Conservation (phyloP, 2,329 filamentous ascomycete species). For the Orbilia oligospora region DNA sequence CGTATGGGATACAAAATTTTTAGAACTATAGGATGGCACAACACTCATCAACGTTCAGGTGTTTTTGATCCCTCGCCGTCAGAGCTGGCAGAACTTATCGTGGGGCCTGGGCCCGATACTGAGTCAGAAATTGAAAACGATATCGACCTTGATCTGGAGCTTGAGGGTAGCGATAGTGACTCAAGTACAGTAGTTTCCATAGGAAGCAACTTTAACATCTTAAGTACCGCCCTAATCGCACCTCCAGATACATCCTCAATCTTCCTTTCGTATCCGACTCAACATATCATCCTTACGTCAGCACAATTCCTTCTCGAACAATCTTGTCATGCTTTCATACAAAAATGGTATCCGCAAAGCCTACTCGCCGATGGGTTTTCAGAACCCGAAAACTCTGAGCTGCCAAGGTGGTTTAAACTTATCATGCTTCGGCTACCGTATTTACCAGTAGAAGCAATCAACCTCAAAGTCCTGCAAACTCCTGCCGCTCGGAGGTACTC, state of each 20-base stretch:
- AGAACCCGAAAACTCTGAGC: slow-evolving; percentile 30
- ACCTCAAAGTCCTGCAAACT: not conserved
- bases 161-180: too few relatives aligned
- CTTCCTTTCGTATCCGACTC: slow-evolving; percentile 16
- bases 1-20: too few relatives aligned
- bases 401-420: slow-evolving; percentile 27
- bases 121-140: too few relatives aligned
- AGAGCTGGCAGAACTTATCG: too few relatives aligned
- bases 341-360: slow-evolving; percentile 1
- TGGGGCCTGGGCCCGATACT: too few relatives aligned
- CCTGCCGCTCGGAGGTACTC: not conserved
- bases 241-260: not conserved
- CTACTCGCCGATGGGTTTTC: not conserved
- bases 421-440: not conserved
- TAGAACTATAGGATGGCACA: too few relatives aligned
- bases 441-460: not conserved
- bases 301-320: slow-evolving; percentile 38
- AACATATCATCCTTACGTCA: slow-evolving; percentile 25
- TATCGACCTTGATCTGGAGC: too few relatives aligned
- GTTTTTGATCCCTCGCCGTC: too few relatives aligned
- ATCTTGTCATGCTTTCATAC: slow-evolving; percentile 31
- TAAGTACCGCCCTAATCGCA: not conserved
- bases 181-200: too few relatives aligned
- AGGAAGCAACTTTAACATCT: not conserved
- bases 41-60: too few relatives aligned